Percentiles rank a stretch among this genome's conserved stretches.
Evolutionary conservation across 192 early-diverging fungal species (phyloP).

Genomic region (Coemansia reversa): DNA sequence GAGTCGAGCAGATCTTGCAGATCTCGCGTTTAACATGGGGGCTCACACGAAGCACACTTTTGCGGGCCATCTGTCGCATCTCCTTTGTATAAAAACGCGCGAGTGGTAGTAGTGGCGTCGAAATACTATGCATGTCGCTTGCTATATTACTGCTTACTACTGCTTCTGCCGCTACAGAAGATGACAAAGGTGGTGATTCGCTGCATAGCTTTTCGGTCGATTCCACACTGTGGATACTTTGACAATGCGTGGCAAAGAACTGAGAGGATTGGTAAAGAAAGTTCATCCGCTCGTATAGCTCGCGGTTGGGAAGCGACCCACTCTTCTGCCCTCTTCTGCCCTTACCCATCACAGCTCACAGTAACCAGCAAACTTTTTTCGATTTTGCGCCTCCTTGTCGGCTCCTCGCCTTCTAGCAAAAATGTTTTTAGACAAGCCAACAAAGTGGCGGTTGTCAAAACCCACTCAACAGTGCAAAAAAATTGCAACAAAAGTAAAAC

Average conservation of each 20-base stretch:
- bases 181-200: too few relatives aligned
- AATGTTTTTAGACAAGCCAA: too few relatives aligned
- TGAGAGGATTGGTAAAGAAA: slow-evolving; percentile 49
- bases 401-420: too few relatives aligned
- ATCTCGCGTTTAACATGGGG: slow-evolving; percentile 44
- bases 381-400: too few relatives aligned
- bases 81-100: slow-evolving; percentile 46
- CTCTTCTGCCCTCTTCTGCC: slow-evolving; percentile 9
- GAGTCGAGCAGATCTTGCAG: slow-evolving; percentile 32
- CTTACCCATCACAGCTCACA: neutral
- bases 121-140: neutral
- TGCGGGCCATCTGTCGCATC: slow-evolving; percentile 43
- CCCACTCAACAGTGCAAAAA: too few relatives aligned
- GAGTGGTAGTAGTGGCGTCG: slow-evolving; percentile 19
- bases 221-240: too few relatives aligned
- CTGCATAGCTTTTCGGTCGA: too few relatives aligned
- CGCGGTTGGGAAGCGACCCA: slow-evolving; percentile 40
- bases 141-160: neutral
- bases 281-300: slow-evolving; percentile 48
- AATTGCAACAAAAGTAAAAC: too few relatives aligned
- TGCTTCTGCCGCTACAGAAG: neutral
- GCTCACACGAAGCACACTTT: slow-evolving; percentile 47
- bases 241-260: slow-evolving; percentile 15
- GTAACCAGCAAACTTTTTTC: neutral
- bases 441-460: too few relatives aligned